Evolutionary conservation across 768 basidiomycete genomes (phyloP).

Genomic region (Termitomyces bulborhizus): DNA sequence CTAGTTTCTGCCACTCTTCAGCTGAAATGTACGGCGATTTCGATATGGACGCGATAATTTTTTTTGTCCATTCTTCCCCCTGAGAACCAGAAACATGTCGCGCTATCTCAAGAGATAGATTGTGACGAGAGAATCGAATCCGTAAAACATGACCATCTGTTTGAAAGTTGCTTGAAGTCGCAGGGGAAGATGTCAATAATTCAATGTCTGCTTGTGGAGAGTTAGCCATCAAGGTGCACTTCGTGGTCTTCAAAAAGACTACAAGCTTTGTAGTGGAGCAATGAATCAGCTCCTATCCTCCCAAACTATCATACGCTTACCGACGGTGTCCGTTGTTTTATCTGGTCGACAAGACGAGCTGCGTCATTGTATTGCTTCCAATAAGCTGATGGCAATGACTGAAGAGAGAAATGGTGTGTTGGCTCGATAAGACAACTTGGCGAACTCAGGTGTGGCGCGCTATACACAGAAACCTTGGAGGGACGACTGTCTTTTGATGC

Average conservation of each 20-base stretch:
- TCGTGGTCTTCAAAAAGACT: conserved; percentile 29
- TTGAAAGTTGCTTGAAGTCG: conserved; percentile 5
- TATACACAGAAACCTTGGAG: conserved; percentile 36
- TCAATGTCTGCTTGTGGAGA: conserved; percentile 43
- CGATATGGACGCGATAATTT: conserved; percentile 15
- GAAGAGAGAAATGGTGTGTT: conserved; percentile 24
- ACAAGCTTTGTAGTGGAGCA: conserved; percentile 28
- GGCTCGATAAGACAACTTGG: conserved; percentile 45
- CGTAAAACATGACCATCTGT: conserved; percentile 23
- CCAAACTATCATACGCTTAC: conserved; percentile 21
- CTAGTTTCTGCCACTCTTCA: conserved; percentile 19
- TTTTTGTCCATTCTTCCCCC: conserved; percentile 37
- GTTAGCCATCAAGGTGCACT: conserved; percentile 50
- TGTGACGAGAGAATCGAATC: conserved; percentile 29
- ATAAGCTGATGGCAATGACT: conserved; percentile 32
- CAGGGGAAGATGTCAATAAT: conserved; percentile 22
- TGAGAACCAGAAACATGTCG: conserved; percentile 20
- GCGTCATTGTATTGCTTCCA: conserved; percentile 45
- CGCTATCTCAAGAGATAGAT: conserved; percentile 28
- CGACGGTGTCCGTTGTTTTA: conserved; percentile 49
- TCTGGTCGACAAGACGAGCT: conserved; percentile 33
- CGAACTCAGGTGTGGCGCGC: conserved; percentile 43
- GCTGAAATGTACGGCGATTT: conserved; percentile 17
- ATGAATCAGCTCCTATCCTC: not conserved
- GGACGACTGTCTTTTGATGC: not conserved